A percentile compares a stretch with the other conserved stretches of the same genome.
These are phyloP conservation scores for Pseudonectria buxi DNA, from an alignment of 2,329 filamentous ascomycete species.

Conservation along the genomic window DNA sequence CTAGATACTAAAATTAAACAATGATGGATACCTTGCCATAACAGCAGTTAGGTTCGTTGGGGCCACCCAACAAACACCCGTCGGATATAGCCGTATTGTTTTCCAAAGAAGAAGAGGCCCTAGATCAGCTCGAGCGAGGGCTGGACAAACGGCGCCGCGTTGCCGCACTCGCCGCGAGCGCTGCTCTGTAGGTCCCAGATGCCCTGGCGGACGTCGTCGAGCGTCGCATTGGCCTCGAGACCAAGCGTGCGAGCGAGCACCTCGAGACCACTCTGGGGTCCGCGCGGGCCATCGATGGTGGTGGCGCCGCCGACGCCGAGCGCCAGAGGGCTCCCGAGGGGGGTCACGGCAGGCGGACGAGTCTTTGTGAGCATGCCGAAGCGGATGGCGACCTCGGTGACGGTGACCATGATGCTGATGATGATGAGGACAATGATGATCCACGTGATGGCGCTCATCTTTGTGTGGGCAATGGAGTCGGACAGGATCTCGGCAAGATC, in stretches of 20 bases:
- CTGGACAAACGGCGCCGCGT: slow-evolving; percentile 4
- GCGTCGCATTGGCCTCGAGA: slow-evolving; percentile 26
- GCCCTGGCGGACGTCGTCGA: slow-evolving; percentile 28
- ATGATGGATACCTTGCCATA: too few species aligned
- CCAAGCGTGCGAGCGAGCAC: slow-evolving; percentile 29
- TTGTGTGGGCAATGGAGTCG: slow-evolving; percentile 85
- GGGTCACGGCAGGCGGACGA: slow-evolving; percentile 9
- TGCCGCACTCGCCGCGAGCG: slow-evolving; percentile 1
- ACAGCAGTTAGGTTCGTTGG: too few species aligned
- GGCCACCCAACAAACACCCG: too few species aligned
- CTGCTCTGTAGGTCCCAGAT: slow-evolving; percentile 25
- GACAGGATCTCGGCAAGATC: slow-evolving; percentile 93
- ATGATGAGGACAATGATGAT: slow-evolving; percentile 94
- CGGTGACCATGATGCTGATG: slow-evolving; percentile 84
- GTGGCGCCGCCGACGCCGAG: slow-evolving; percentile 4
- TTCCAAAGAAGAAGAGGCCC: too few species aligned
- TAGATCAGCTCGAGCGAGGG: too few species aligned
- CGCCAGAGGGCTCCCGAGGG: slow-evolving; percentile 4
- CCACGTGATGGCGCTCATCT: slow-evolving; percentile 96
- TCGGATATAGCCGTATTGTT: too few species aligned
- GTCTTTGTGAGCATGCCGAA: slow-evolving; percentile 61
- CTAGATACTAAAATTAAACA: too few species aligned
- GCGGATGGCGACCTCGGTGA: slow-evolving; percentile 78
- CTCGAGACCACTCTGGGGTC: slow-evolving; percentile 27
- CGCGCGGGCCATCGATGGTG: slow-evolving; percentile 10